Percentiles rank a stretch among this genome's conserved stretches.
Evolutionary conservation across 345 rosid genomes (phyloP).

Genomic region (Psidium guajava): DNA sequence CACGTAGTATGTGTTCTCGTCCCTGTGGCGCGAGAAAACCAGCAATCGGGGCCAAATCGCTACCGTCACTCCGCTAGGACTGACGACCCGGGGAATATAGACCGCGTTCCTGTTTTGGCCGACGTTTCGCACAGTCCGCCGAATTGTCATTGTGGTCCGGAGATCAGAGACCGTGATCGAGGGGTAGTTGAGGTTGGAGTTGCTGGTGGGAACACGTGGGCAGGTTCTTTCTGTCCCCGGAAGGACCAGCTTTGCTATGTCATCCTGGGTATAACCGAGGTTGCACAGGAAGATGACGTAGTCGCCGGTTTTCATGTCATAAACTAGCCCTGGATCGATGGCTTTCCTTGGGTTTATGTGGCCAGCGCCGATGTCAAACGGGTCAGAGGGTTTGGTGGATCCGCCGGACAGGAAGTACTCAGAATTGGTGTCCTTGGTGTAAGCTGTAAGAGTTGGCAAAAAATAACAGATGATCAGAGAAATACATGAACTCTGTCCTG

Average conservation of each 20-base stretch:
- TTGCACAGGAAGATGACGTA: constrained; percentile 52
- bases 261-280: constrained; percentile 32
- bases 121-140: constrained; percentile 40
- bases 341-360: constrained; percentile 52
- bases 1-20: constrained; percentile 33
- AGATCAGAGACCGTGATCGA: constrained; percentile 44
- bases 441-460: constrained; percentile 14
- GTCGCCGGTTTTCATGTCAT: constrained; percentile 38
- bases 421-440: constrained; percentile 14
- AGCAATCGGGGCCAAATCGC: constrained; percentile 44
- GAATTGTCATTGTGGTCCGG: constrained; percentile 25
- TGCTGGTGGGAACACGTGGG: constrained; percentile 4
- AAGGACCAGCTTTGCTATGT: constrained; percentile 10
- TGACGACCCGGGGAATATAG: constrained; percentile 21
- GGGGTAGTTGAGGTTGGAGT: constrained; percentile 48
- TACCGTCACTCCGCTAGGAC: constrained; percentile 53
- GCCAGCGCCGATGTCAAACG: constrained; percentile 59
- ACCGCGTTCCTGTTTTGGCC: constrained; percentile 22
- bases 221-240: constrained; percentile 13
- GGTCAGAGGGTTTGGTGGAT: constrained; percentile 16
- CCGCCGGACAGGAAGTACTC: constrained; percentile 32
- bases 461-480: not conserved
- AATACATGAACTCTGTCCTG: not conserved
- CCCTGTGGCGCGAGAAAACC: constrained; percentile 21
- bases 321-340: constrained; percentile 62